A percentile compares a stretch with the other conserved stretches of the same genome.
Evolutionary conservation across 257 asterid genomes (phyloP).

Genomic region (Scutellaria galericulata): DNA sequence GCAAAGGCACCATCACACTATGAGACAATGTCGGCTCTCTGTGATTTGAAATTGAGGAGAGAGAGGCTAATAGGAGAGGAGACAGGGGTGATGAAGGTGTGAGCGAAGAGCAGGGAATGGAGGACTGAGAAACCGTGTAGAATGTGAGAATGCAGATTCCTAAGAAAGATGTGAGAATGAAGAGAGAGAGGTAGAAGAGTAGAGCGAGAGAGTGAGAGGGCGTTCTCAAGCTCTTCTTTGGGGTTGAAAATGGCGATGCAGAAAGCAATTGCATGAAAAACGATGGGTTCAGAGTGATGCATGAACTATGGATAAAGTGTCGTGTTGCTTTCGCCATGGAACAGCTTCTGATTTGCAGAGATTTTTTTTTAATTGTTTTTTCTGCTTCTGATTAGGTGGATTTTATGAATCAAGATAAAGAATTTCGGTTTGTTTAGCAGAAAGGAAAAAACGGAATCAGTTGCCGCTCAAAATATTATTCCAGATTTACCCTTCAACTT

Average conservation of each 20-base stretch:
- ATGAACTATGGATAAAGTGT: constrained; percentile 42
- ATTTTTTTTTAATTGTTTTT: neutral
- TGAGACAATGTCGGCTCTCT: constrained; percentile 28
- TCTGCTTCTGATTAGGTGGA: neutral
- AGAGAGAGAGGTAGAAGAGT: constrained; percentile 46
- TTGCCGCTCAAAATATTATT: neutral
- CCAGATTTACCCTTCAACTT: constrained; percentile 25
- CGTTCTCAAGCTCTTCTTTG: constrained; percentile 52
- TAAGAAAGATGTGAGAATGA: constrained; percentile 43
- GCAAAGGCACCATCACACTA: constrained; percentile 55
- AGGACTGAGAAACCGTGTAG: constrained; percentile 41
- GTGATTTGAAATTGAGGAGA: constrained; percentile 32
- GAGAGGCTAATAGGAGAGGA: constrained; percentile 38
- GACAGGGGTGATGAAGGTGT: constrained; percentile 36
- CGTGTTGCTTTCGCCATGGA: constrained; percentile 50
- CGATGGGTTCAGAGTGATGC: constrained; percentile 48
- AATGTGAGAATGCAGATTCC: constrained; percentile 44
- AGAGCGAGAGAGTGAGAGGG: constrained; percentile 35
- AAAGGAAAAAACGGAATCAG: constrained; percentile 34
- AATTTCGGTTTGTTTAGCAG: neutral
- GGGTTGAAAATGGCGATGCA: constrained; percentile 41
- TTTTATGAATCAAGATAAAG: neutral
- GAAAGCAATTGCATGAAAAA: constrained; percentile 43
- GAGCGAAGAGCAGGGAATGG: constrained; percentile 41
- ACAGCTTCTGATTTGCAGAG: constrained; percentile 10